Percentiles rank a stretch among this genome's conserved stretches.
Evolutionary conservation across 768 basidiomycete species (phyloP).

Genomic region (Tubosaeta brunneosetosa): DNA sequence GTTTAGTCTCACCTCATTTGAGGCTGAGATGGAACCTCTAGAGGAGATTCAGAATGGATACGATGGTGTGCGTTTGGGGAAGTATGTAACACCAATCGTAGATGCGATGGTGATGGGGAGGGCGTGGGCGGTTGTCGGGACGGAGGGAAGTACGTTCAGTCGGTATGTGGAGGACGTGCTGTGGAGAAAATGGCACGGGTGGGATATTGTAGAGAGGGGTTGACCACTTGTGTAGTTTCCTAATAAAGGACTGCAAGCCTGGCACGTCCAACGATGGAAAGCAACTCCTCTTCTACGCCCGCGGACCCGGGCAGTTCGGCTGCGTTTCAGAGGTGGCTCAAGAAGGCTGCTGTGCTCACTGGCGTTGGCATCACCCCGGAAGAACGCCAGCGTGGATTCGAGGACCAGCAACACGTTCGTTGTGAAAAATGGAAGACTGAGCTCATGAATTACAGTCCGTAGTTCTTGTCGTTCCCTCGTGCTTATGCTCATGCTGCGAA

Average conservation of each 20-base stretch:
- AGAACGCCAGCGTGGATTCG: slow-evolving; percentile 35
- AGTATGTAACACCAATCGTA: slow-evolving; percentile 55
- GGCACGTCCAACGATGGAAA: slow-evolving; percentile 26
- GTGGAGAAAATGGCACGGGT: slow-evolving; percentile 56
- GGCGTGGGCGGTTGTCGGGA: slow-evolving; percentile 58
- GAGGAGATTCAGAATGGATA: slow-evolving; percentile 37
- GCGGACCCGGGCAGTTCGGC: slow-evolving; percentile 19
- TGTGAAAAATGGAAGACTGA: slow-evolving; percentile 72
- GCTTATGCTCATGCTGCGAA: slow-evolving; percentile 7
- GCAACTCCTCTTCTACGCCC: slow-evolving; percentile 17
- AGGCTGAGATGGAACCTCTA: slow-evolving; percentile 26
- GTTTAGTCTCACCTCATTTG: slow-evolving; percentile 55
- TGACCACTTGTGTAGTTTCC: slow-evolving; percentile 16
- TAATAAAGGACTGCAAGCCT: neutral
- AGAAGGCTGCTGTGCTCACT: slow-evolving; percentile 43
- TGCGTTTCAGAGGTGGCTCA: slow-evolving; percentile 50
- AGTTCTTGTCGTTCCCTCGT: slow-evolving; percentile 6
- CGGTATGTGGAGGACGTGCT: slow-evolving; percentile 62
- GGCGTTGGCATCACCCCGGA: slow-evolving; percentile 47
- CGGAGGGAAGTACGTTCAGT: slow-evolving; percentile 73
- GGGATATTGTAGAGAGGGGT: slow-evolving; percentile 47
- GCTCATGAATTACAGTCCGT: slow-evolving; percentile 67
- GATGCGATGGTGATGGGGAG: slow-evolving; percentile 67
- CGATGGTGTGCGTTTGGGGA: slow-evolving; percentile 45
- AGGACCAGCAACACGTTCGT: slow-evolving; percentile 35